phyloP scores from a whole-genome alignment of 345 rosid genomes.

The Draba incana region DNA sequence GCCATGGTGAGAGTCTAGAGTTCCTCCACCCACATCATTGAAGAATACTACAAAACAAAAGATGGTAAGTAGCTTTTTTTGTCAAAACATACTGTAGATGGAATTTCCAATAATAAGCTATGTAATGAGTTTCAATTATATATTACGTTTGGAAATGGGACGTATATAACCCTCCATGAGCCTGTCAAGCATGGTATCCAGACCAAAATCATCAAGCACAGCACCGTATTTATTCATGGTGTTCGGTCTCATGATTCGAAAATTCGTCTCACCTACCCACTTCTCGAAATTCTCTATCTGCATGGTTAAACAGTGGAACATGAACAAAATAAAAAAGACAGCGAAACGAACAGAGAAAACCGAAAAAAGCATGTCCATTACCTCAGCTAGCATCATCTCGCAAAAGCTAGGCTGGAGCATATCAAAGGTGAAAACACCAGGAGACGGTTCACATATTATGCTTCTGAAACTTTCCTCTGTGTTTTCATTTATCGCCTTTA shows the following conservation, averaged over 20 bases:
- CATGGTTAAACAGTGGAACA: conserved; percentile 52
- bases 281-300: conserved; percentile 84
- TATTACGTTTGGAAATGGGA: conserved; percentile 74
- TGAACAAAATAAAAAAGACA: conserved; percentile 36
- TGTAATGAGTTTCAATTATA: conserved; percentile 17
- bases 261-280: conserved; percentile 78
- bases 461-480: conserved; percentile 76
- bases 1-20: conserved; percentile 98
- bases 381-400: conserved; percentile 77
- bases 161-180: conserved; percentile 78
- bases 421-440: conserved; percentile 78
- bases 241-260: conserved; percentile 93
- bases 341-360: conserved; percentile 12
- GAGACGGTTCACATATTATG: conserved; percentile 69
- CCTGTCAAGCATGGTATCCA: conserved; percentile 82
- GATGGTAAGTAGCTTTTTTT: conserved; percentile 6
- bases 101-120: neutral
- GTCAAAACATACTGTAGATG: conserved; percentile 15
- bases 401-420: conserved; percentile 84
- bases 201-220: conserved; percentile 96
- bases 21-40: conserved; percentile 87
- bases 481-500: conserved; percentile 63
- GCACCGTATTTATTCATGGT: conserved; percentile 96
- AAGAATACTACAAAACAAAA: conserved; percentile 69
- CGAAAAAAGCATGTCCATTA: conserved; percentile 23